Conservation (phyloP, 2,329 filamentous ascomycete genomes). For the Aspergillus texensis region DNA sequence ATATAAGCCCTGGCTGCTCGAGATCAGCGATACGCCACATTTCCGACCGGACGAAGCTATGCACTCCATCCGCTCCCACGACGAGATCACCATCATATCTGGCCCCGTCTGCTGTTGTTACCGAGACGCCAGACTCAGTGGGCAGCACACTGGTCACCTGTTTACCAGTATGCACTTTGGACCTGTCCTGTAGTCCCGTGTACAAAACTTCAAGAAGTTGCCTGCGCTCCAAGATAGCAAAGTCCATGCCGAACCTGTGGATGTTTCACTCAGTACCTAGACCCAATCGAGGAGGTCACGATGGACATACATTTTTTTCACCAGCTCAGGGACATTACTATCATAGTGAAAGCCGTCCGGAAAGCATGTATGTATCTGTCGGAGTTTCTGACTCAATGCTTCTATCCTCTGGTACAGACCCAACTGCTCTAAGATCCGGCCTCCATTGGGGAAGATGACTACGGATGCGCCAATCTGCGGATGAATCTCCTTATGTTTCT, state of each 20-base stretch:
- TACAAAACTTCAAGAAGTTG: conserved; percentile 28
- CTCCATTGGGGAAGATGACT: conserved; percentile 24
- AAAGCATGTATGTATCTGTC: conserved; percentile 12
- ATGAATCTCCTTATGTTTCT: conserved; percentile 16
- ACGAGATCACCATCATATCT: conserved; percentile 40
- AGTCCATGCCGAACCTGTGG: conserved; percentile 19
- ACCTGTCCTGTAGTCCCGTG: conserved; percentile 31
- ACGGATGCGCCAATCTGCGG: conserved; percentile 22
- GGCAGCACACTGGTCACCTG: conserved; percentile 31
- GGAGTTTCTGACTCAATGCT: conserved; percentile 19
- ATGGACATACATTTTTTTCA: conserved; percentile 13
- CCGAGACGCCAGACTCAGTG: conserved; percentile 26
- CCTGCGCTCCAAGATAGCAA: conserved; percentile 21
- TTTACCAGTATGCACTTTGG: conserved; percentile 30
- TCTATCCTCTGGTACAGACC: conserved; percentile 17
- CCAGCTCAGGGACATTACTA: conserved; percentile 10
- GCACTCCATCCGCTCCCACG: conserved; percentile 48
- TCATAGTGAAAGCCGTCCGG: conserved; percentile 15
- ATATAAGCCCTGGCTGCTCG: background rate
- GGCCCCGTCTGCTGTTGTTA: conserved; percentile 38
- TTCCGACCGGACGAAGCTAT: conserved; percentile 41
- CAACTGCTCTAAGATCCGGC: conserved; percentile 22
- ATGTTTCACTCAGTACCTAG: background rate
- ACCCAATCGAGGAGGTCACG: background rate
- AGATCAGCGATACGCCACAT: conserved; percentile 32